Percentiles rank a stretch among this genome's conserved stretches.
These are phyloP conservation scores for Kwoniella botswanensis DNA, from an alignment of 768 basidiomycete species.

Conservation along the genomic window DNA sequence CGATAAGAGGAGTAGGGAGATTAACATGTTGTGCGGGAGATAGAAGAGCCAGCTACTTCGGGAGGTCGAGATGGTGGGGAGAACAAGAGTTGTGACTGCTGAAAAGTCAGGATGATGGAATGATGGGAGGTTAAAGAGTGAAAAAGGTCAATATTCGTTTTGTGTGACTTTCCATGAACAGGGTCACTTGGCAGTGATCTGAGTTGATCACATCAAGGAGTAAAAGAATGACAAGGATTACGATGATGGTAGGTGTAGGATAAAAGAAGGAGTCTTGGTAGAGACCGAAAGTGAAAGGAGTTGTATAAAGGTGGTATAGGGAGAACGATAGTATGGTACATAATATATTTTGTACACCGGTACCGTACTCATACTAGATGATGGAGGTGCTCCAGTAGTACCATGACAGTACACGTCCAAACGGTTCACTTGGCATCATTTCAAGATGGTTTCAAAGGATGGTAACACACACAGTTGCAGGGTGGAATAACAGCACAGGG, in stretches of 20 bases:
- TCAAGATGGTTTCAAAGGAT: slow-evolving; percentile 4
- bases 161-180: neutral
- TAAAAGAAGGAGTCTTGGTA: neutral
- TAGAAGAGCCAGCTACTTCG: slow-evolving; percentile 1
- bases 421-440: neutral
- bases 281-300: neutral
- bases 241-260: neutral
- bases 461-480: slow-evolving; percentile 3
- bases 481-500: neutral
- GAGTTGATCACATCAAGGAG: neutral
- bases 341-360: neutral
- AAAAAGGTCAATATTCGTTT: slow-evolving; percentile 6
- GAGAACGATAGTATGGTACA: neutral
- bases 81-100: neutral
- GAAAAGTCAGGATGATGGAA: too few species aligned
- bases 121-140: slow-evolving; percentile 3
- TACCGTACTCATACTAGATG: neutral
- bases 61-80: neutral
- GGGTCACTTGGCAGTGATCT: neutral
- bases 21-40: neutral
- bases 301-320: neutral
- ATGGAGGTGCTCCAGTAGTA: neutral
- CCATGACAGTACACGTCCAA: neutral
- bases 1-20: neutral
- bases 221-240: neutral